These are phyloP conservation scores for Yamadazyma paraphyllophila DNA, from an alignment of 805 yeast genomes.

Conservation along the genomic window DNA sequence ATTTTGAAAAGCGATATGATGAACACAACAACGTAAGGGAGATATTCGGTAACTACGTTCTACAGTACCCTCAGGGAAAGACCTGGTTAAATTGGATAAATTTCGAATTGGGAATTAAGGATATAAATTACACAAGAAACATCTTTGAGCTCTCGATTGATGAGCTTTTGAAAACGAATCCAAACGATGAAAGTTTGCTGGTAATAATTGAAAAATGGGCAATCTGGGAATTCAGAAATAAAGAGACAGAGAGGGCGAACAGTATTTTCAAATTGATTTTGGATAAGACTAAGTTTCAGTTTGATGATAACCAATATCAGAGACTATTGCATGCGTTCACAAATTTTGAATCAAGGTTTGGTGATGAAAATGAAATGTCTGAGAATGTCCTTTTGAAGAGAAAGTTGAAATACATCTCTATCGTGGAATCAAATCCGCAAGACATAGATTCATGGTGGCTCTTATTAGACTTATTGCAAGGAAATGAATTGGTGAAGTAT, in stretches of 20 bases:
- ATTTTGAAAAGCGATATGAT: slow-evolving; percentile 67
- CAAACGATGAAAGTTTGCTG: slow-evolving; percentile 25
- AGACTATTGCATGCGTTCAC: slow-evolving; percentile 41
- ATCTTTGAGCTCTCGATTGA: slow-evolving; percentile 71
- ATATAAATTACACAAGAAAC: slow-evolving; percentile 52
- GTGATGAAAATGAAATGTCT: slow-evolving; percentile 55
- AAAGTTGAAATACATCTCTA: slow-evolving; percentile 51
- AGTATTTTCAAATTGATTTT: slow-evolving; percentile 55
- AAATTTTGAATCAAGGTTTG: slow-evolving; percentile 65
- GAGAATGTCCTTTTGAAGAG: slow-evolving; percentile 48
- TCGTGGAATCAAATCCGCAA: slow-evolving; percentile 42
- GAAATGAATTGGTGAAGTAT: slow-evolving; percentile 23
- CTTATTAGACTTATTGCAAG: slow-evolving; percentile 52
- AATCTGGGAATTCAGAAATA: slow-evolving; percentile 61
- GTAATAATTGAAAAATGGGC: slow-evolving; percentile 57
- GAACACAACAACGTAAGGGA: slow-evolving; percentile 55
- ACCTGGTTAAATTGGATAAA: slow-evolving; percentile 77
- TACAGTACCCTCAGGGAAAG: slow-evolving; percentile 27
- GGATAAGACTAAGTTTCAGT: slow-evolving; percentile 20
- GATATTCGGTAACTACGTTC: slow-evolving; percentile 56
- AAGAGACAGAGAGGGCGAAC: slow-evolving; percentile 62
- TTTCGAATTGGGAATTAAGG: slow-evolving; percentile 47
- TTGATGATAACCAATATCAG: slow-evolving; percentile 31
- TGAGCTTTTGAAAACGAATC: slow-evolving; percentile 29
- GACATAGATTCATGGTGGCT: slow-evolving; percentile 87